These are phyloP conservation scores for Populus hybrid DNA, from an alignment of 441 rosid genomes.

Conservation along the genomic window DNA sequence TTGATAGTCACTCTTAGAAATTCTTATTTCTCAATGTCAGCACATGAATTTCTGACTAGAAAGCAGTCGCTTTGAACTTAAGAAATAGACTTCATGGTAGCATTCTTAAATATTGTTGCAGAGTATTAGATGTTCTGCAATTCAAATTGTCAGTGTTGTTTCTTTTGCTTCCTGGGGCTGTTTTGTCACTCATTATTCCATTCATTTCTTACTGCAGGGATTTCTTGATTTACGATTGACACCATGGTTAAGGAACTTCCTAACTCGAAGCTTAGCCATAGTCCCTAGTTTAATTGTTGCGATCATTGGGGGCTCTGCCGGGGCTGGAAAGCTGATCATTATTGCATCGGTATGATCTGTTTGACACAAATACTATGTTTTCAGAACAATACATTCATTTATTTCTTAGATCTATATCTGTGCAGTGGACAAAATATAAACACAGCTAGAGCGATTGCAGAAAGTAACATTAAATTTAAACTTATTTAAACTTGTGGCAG, in stretches of 20 bases:
- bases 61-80: background rate
- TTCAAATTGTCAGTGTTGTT: background rate
- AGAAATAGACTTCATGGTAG: background rate
- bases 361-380: background rate
- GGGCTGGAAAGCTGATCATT: slow-evolving; percentile 84
- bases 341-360: slow-evolving; percentile 68
- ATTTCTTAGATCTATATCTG: background rate
- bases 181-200: background rate
- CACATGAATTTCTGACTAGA: background rate
- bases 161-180: background rate
- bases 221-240: slow-evolving; percentile 71
- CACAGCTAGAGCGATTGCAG: background rate
- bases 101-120: background rate
- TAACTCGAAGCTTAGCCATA: slow-evolving; percentile 85
- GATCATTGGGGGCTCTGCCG: slow-evolving; percentile 83
- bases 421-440: background rate
- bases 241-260: slow-evolving; percentile 80
- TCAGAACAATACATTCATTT: background rate
- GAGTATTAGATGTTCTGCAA: background rate
- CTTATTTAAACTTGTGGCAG: background rate
- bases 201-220: slow-evolving; percentile 41
- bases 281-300: slow-evolving; percentile 91
- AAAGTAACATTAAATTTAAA: background rate
- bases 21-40: background rate
- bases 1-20: background rate